A percentile compares a stretch with the other conserved stretches of the same genome.
These are phyloP conservation scores for Chytriomyces confervae DNA, from an alignment of 192 early-diverging fungal species.

Conservation along the genomic window DNA sequence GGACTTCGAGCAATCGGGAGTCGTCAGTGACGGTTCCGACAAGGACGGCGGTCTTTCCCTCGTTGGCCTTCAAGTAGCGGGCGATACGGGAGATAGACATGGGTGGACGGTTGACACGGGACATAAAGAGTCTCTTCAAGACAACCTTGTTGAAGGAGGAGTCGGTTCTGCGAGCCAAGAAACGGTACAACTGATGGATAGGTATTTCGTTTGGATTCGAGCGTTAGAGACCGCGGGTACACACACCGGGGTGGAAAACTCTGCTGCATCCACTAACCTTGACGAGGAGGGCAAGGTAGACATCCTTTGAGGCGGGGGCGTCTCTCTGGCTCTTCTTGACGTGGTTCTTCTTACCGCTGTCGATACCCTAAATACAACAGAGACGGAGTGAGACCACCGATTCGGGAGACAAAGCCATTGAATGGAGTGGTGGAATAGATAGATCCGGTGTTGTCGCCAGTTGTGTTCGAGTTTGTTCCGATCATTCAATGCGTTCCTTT, in stretches of 20 bases:
- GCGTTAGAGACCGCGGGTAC: not conserved
- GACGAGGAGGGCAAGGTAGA: conserved; percentile 97
- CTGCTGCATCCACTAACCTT: conserved; percentile 68
- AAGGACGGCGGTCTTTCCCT: conserved; percentile 89
- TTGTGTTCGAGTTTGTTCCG: too few relatives aligned
- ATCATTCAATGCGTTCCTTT: not conserved
- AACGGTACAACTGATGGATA: conserved; percentile 83
- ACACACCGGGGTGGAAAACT: not conserved
- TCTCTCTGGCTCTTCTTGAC: conserved; percentile 76
- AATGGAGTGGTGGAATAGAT: too few relatives aligned
- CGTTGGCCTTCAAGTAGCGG: conserved; percentile 74
- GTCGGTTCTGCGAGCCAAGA: conserved; percentile 97
- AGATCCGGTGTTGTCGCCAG: too few relatives aligned
- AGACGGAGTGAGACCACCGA: too few relatives aligned
- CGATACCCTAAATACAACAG: conserved; percentile 81
- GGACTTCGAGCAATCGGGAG: conserved; percentile 83
- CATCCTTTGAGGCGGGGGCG: conserved; percentile 59
- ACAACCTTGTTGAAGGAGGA: conserved; percentile 98
- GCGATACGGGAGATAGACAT: conserved; percentile 88
- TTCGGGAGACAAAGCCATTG: too few relatives aligned
- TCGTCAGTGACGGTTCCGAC: conserved; percentile 98
- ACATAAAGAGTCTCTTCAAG: conserved; percentile 98
- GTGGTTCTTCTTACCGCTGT: conserved; percentile 95
- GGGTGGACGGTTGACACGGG: conserved; percentile 94
- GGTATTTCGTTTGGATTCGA: not conserved